phyloP scores from a whole-genome alignment of 805 yeast genomes.

The Metschnikowia picachoensis region DNA sequence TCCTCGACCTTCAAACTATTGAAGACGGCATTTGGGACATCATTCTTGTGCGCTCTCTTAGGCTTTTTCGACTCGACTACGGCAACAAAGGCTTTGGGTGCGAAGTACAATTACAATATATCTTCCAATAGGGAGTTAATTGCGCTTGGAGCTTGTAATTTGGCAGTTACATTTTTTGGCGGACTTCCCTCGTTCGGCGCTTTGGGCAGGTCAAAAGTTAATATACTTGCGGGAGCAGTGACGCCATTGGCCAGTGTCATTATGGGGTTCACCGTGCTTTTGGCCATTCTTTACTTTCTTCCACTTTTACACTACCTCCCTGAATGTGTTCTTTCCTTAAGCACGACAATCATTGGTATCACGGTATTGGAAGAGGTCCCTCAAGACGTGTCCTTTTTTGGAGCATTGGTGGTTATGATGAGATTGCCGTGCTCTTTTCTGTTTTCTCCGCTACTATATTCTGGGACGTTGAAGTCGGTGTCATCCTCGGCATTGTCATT shows the following conservation, averaged over 20 bases:
- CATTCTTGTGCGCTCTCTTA: constrained; percentile 30
- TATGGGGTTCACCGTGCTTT: constrained; percentile 27
- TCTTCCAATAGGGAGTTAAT: constrained; percentile 32
- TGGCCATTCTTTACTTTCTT: constrained; percentile 25
- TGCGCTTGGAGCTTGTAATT: constrained; percentile 30
- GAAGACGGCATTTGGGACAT: constrained; percentile 25
- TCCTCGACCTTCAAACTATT: constrained; percentile 19
- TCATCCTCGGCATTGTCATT: constrained; percentile 31
- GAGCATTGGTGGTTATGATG: constrained; percentile 23
- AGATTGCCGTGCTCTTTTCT: constrained; percentile 19
- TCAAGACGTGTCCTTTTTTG: constrained; percentile 25
- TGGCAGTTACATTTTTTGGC: constrained; percentile 26
- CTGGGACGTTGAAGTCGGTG: constrained; percentile 40
- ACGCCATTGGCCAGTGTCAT: constrained; percentile 38
- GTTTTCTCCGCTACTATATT: constrained; percentile 27
- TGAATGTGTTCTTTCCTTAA: constrained; percentile 32
- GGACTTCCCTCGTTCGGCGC: constrained; percentile 37
- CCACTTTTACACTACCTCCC: constrained; percentile 26
- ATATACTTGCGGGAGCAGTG: constrained; percentile 43
- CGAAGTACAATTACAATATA: constrained; percentile 30
- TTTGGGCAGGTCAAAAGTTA: constrained; percentile 31
- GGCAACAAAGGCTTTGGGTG: constrained; percentile 30
- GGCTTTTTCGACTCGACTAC: constrained; percentile 36
- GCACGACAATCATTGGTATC: constrained; percentile 43
- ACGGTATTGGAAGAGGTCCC: constrained; percentile 55